Conservation (phyloP, 179 eudicot genomes). For the Heliamphora pulchella region DNA sequence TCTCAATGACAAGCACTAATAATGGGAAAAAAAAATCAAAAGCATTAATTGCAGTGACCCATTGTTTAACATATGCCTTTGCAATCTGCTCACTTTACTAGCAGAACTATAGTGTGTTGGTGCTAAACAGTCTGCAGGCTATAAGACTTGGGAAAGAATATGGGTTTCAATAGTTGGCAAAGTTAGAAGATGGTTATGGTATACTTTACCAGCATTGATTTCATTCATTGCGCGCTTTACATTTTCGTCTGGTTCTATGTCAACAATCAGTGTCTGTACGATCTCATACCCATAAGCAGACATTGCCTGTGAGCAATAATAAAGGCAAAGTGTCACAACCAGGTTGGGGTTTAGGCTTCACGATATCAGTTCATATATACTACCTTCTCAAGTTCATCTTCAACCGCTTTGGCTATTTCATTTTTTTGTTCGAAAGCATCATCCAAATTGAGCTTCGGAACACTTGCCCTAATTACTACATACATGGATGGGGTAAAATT, state of each 20-base stretch:
- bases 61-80: background rate
- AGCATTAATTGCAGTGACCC: background rate
- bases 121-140: background rate
- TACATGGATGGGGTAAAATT: background rate
- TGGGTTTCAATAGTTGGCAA: background rate
- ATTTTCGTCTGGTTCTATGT: constrained; percentile 52
- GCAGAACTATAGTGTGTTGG: background rate
- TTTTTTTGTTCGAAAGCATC: constrained; percentile 36
- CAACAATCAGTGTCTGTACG: constrained; percentile 41
- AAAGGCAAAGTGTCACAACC: background rate
- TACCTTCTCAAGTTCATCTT: constrained; percentile 56
- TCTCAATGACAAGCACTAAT: too few relatives aligned
- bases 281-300: constrained; percentile 26
- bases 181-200: background rate
- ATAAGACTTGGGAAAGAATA: background rate
- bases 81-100: too few relatives aligned
- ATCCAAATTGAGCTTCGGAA: constrained; percentile 32
- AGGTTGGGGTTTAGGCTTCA: background rate
- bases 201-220: constrained; percentile 32
- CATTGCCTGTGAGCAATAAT: constrained; percentile 21
- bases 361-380: background rate
- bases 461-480: constrained; percentile 34
- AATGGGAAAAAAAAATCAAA: too few relatives aligned
- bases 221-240: constrained; percentile 59
- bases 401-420: constrained; percentile 49